Percentiles rank a stretch among this genome's conserved stretches.
Evolutionary conservation across 2,329 filamentous ascomycete genomes (phyloP).

Genomic region (Pezicula rhizophila): DNA sequence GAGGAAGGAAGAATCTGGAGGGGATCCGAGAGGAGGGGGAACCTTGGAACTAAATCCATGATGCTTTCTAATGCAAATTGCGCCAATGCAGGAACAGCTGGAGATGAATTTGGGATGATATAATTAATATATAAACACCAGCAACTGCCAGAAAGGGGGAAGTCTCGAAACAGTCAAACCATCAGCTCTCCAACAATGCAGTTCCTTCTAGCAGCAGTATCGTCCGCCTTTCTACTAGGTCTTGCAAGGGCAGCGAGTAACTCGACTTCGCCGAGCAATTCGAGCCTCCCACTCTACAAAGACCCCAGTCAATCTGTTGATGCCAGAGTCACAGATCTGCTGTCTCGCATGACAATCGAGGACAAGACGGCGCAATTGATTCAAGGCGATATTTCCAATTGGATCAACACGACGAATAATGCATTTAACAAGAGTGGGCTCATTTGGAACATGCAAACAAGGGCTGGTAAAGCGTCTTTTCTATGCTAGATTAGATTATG

Average conservation of each 20-base stretch:
- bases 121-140: too few relatives aligned
- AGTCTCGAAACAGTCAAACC: background rate
- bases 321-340: slow-evolving; percentile 58
- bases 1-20: too few relatives aligned
- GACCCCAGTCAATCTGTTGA: slow-evolving; percentile 56
- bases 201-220: background rate
- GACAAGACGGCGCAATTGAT: slow-evolving; percentile 68
- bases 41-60: too few relatives aligned
- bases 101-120: too few relatives aligned
- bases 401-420: slow-evolving; percentile 63
- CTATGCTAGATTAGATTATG: too few relatives aligned
- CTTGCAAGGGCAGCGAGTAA: background rate
- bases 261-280: slow-evolving; percentile 2
- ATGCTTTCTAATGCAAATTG: too few relatives aligned
- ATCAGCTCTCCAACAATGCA: background rate
- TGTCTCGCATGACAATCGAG: slow-evolving; percentile 67
- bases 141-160: background rate
- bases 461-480: slow-evolving; percentile 36
- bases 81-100: too few relatives aligned
- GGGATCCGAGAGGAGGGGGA: too few relatives aligned
- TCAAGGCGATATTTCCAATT: slow-evolving; percentile 67
- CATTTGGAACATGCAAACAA: slow-evolving; percentile 51
- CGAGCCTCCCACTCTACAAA: slow-evolving; percentile 47
- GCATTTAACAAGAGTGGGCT: slow-evolving; percentile 63
- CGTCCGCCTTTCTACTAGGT: background rate